Evolutionary conservation across 1,139 yeast species (phyloP).

Genomic region (Hansenula lynferdii): DNA sequence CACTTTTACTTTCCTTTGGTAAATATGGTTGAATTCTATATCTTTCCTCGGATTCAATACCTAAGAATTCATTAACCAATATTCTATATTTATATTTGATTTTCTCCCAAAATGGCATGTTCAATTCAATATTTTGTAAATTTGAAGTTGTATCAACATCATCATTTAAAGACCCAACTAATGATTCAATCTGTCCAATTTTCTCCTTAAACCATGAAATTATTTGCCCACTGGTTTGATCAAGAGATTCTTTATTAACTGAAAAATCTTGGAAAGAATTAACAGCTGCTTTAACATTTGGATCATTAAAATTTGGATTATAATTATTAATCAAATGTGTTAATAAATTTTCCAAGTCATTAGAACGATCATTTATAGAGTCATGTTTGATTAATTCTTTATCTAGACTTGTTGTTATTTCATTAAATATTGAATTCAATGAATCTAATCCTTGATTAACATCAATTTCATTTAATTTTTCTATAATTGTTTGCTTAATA

Average conservation of each 20-base stretch:
- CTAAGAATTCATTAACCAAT: constrained; percentile 22
- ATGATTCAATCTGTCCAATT: background rate
- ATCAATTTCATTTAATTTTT: constrained; percentile 6
- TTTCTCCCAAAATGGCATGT: constrained; percentile 8
- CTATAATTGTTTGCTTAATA: constrained; percentile 11
- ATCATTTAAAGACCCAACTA: too few relatives aligned
- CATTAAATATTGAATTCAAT: background rate
- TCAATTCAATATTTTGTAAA: constrained; percentile 1
- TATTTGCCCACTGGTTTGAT: background rate
- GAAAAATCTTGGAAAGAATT: constrained; percentile 50
- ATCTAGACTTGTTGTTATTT: constrained; percentile 3
- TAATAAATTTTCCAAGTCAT: constrained; percentile 40
- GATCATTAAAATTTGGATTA: constrained; percentile 88
- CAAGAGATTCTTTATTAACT: constrained; percentile 10
- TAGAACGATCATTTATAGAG: constrained; percentile 13
- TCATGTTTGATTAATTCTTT: constrained; percentile 1
- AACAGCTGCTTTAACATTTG: constrained; percentile 76
- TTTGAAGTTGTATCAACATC: too few relatives aligned
- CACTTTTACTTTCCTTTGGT: constrained; percentile 13
- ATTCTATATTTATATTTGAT: constrained; percentile 12
- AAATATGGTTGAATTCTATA: background rate
- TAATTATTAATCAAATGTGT: constrained; percentile 48
- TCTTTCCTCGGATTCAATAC: constrained; percentile 10
- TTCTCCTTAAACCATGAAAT: background rate
- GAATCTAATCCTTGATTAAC: constrained; percentile 6